These are phyloP conservation scores for Fusarium chuoi DNA, from an alignment of 2,329 filamentous ascomycete genomes.

Conservation along the genomic window DNA sequence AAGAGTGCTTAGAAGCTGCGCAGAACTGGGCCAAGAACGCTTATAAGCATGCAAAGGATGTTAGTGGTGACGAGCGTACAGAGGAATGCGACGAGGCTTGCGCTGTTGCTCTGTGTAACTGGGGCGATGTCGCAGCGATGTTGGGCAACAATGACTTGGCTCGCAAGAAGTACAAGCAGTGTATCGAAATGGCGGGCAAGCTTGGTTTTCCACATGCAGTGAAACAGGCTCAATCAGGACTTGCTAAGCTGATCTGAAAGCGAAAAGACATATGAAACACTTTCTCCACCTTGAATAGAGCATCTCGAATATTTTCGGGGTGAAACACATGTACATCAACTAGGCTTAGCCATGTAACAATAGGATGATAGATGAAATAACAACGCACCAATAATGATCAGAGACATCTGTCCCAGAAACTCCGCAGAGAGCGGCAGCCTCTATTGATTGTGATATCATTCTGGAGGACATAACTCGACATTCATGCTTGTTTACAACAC, in stretches of 20 bases:
- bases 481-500: background rate
- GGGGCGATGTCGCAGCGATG: slow-evolving; percentile 86
- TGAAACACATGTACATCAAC: background rate
- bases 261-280: slow-evolving; percentile 4
- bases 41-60: slow-evolving; percentile 71
- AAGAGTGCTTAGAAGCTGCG: slow-evolving; percentile 74
- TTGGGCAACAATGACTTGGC: slow-evolving; percentile 73
- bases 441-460: background rate
- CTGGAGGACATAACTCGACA: background rate
- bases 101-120: slow-evolving; percentile 84
- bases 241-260: slow-evolving; percentile 50
- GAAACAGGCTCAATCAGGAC: slow-evolving; percentile 62
- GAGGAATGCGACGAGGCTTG: slow-evolving; percentile 87
- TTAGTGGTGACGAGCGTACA: slow-evolving; percentile 73
- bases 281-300: background rate
- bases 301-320: background rate
- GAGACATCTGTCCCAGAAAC: background rate
- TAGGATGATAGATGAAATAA: slow-evolving; percentile 1
- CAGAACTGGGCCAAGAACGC: slow-evolving; percentile 84
- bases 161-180: slow-evolving; percentile 74
- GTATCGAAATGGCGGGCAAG: slow-evolving; percentile 68
- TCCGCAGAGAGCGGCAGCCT: background rate
- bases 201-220: slow-evolving; percentile 64
- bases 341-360: slow-evolving; percentile 19
- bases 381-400: background rate